Evolutionary conservation across 805 yeast species (phyloP).

Genomic region (Candida endomychidarum): DNA sequence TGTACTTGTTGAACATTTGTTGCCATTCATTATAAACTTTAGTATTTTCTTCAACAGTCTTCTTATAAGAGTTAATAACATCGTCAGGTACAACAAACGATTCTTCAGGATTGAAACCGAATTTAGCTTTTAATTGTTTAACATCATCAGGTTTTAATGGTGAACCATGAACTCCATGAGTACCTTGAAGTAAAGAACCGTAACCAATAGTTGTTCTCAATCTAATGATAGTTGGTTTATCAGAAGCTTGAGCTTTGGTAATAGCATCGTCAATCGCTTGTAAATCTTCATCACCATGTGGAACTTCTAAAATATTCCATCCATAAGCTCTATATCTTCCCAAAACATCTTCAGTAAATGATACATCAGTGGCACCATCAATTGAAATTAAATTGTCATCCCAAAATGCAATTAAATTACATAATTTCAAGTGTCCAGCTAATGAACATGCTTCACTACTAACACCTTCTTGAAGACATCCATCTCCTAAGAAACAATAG

Average conservation of each 20-base stretch:
- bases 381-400: conserved; percentile 97
- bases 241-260: conserved; percentile 68
- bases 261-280: conserved; percentile 71
- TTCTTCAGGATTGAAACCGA: conserved; percentile 87
- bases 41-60: conserved; percentile 61
- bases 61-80: conserved; percentile 67
- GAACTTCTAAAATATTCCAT: conserved; percentile 81
- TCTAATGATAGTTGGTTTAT: conserved; percentile 89
- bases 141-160: conserved; percentile 93
- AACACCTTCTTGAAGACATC: conserved; percentile 98
- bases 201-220: conserved; percentile 90
- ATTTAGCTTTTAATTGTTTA: conserved; percentile 75
- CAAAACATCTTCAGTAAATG: conserved; percentile 91
- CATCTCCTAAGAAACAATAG: conserved; percentile 89
- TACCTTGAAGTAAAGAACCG: conserved; percentile 83
- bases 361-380: conserved; percentile 86
- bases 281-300: conserved; percentile 78
- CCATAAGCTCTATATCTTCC: conserved; percentile 88
- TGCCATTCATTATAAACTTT: conserved; percentile 77
- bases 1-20: conserved; percentile 57
- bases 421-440: conserved; percentile 94
- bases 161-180: conserved; percentile 93
- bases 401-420: conserved; percentile 91
- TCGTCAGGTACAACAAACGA: conserved; percentile 78
- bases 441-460: conserved; percentile 90